Conservation (phyloP, 1,284 basidiomycete genomes). For the Ustilago xerochloae region DNA sequence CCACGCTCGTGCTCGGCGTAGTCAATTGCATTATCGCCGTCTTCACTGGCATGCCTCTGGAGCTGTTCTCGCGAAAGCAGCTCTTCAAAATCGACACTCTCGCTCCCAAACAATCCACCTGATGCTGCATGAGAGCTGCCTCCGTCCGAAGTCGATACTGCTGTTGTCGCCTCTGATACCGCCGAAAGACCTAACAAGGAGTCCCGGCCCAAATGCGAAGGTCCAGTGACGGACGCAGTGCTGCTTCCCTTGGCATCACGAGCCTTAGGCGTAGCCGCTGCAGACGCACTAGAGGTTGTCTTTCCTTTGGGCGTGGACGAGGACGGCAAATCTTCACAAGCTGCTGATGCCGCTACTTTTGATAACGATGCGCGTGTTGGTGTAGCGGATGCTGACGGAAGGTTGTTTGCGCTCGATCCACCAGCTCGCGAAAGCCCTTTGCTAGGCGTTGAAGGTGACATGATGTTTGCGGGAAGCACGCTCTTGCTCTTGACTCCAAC, state of each 20-base stretch:
- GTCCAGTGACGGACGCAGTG: constrained; percentile 2
- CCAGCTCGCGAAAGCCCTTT: constrained; percentile 40
- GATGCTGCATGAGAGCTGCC: constrained; percentile 18
- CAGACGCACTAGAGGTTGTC: not conserved
- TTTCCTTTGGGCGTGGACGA: constrained; percentile 33
- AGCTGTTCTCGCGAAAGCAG: constrained; percentile 30
- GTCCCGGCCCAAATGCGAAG: constrained; percentile 25
- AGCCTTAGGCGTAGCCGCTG: constrained; percentile 26
- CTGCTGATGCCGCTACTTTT: not conserved
- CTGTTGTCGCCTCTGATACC: constrained; percentile 38
- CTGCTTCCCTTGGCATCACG: not conserved
- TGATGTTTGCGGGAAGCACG: constrained; percentile 42
- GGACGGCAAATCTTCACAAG: constrained; percentile 14
- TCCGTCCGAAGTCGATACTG: constrained; percentile 24
- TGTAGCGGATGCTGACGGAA: constrained; percentile 13
- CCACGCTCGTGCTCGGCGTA: constrained; percentile 2
- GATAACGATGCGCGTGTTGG: constrained; percentile 17
- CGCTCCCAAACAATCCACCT: constrained; percentile 40
- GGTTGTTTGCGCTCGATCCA: not conserved
- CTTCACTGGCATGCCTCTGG: constrained; percentile 1
- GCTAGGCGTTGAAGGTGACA: constrained; percentile 51
- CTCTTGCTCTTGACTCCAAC: constrained; percentile 1
- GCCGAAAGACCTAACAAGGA: constrained; percentile 42
- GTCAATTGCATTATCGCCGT: not conserved
- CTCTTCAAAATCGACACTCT: constrained; percentile 49